A percentile compares a stretch with the other conserved stretches of the same genome.
phyloP scores from a whole-genome alignment of 176 grass and related monocot genomes.

The Aegilops umbellulata region DNA sequence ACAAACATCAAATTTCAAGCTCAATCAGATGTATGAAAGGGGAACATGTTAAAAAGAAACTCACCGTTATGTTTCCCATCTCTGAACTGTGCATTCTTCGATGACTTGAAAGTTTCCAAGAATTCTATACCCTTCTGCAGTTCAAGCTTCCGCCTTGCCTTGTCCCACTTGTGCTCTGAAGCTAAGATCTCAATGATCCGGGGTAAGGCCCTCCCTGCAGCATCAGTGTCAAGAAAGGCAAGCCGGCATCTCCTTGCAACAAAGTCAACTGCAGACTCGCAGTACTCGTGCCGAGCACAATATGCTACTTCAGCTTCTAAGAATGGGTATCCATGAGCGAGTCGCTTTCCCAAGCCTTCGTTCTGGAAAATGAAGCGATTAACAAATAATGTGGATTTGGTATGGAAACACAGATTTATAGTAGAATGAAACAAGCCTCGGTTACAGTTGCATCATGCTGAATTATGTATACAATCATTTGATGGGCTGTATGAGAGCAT shows the following conservation, averaged over 20 bases:
- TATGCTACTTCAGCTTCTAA: conserved; percentile 98
- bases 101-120: conserved; percentile 88
- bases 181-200: conserved; percentile 75
- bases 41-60: background rate
- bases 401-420: background rate
- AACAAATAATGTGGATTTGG: background rate
- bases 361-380: conserved; percentile 44
- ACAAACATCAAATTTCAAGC: background rate
- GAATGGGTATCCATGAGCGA: conserved; percentile 87
- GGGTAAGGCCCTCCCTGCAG: conserved; percentile 68
- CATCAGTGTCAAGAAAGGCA: conserved; percentile 92
- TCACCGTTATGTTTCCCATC: conserved; percentile 93
- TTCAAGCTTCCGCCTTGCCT: conserved; percentile 60
- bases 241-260: conserved; percentile 82
- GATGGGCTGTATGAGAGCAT: background rate
- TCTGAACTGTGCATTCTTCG: conserved; percentile 82
- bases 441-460: background rate
- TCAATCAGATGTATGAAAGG: background rate
- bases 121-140: conserved; percentile 72
- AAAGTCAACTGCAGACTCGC: conserved; percentile 83
- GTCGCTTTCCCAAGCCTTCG: conserved; percentile 79
- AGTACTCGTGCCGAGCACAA: conserved; percentile 83
- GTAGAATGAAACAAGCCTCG: background rate
- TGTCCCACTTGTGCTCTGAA: conserved; percentile 84
- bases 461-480: background rate